Evolutionary conservation across 768 basidiomycete species (phyloP), one percentile per base, ranked within the genome.

Genomic region (Xerocomus potaroensis): DNA sequence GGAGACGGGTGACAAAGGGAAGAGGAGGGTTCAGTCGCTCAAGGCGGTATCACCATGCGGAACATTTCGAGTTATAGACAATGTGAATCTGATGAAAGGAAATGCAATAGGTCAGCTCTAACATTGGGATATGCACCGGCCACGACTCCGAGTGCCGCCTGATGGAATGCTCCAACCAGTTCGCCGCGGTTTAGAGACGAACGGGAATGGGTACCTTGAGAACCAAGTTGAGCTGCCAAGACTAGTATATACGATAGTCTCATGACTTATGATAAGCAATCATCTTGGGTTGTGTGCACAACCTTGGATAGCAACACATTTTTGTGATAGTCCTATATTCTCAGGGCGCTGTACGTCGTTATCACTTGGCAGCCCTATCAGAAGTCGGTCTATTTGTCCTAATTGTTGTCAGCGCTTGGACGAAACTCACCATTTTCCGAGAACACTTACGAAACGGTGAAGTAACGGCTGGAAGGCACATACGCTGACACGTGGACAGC

Each of bases 1-100:
- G 81, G 57, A 87, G 81, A 43, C 63, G 65, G 11, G 67, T 62
- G 2, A 48, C 54, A 10, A 64, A 51, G 38, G 59, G 51, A 15
- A 64, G 47, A 45, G 51, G 57, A 19, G 59, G 61, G 18, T 42
- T 12, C 4, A 36, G 53, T 26, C 57, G 50, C 1, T 29, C 57
- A 9, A 61, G 61, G 38, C 54, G 66, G 42, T 66, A 63, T n/a
- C n/a, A n/a, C n/a, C n/a, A n/a, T n/a, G n/a, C n/a, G n/a, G n/a
- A n/a, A n/a, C n/a, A n/a, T n/a, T n/a, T n/a, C n/a, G n/a, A n/a
- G n/a, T n/a, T n/a, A n/a, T n/a, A n/a, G n/a, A n/a, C n/a, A n/a
- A n/a, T n/a, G 11, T 34, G 50, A 38, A 44, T 6, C n/a, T 23
- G 39, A 36, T 33, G 22, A 36, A 21, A 21, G 6, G 12, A 9